Evolutionary conservation across 345 rosid genomes (phyloP).

Genomic region (Eutrema yunnanense): DNA sequence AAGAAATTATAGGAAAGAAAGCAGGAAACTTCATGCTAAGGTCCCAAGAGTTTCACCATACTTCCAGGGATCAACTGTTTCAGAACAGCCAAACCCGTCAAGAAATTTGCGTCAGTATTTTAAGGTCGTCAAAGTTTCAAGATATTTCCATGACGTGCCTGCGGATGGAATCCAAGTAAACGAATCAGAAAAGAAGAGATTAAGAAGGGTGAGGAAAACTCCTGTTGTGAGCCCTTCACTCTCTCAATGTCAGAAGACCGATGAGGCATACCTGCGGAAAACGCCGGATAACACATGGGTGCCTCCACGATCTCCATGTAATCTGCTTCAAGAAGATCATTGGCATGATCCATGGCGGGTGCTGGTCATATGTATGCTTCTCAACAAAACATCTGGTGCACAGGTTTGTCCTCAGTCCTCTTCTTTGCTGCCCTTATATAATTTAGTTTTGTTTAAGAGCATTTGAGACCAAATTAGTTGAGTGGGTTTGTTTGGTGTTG

Average conservation of each 20-base stretch:
- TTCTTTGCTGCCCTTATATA: neutral
- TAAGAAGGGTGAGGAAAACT: slow-evolving; percentile 18
- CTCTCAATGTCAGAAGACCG: slow-evolving; percentile 34
- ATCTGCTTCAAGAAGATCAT: slow-evolving; percentile 59
- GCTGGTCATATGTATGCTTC: slow-evolving; percentile 67
- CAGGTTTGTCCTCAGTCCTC: slow-evolving; percentile 38
- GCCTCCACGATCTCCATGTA: slow-evolving; percentile 45
- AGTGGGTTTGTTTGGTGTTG: slow-evolving; percentile 2
- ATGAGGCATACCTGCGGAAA: slow-evolving; percentile 55
- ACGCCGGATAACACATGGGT: slow-evolving; percentile 42
- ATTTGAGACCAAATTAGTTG: neutral
- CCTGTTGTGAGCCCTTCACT: slow-evolving; percentile 21
- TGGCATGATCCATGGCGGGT: slow-evolving; percentile 66
- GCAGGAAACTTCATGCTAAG: slow-evolving; percentile 1
- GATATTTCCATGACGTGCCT: slow-evolving; percentile 26
- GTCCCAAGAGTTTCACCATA: slow-evolving; percentile 34
- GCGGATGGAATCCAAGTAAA: neutral
- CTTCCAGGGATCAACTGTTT: slow-evolving; percentile 10
- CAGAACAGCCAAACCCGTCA: slow-evolving; percentile 4
- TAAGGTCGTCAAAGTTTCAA: slow-evolving; percentile 27
- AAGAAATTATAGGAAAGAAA: neutral
- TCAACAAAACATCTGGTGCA: slow-evolving; percentile 51
- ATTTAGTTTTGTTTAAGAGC: neutral
- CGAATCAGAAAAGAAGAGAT: neutral
- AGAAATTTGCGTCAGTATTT: neutral